phyloP scores from a whole-genome alignment of 306 rosid genomes.

The Acacia acuminata region DNA sequence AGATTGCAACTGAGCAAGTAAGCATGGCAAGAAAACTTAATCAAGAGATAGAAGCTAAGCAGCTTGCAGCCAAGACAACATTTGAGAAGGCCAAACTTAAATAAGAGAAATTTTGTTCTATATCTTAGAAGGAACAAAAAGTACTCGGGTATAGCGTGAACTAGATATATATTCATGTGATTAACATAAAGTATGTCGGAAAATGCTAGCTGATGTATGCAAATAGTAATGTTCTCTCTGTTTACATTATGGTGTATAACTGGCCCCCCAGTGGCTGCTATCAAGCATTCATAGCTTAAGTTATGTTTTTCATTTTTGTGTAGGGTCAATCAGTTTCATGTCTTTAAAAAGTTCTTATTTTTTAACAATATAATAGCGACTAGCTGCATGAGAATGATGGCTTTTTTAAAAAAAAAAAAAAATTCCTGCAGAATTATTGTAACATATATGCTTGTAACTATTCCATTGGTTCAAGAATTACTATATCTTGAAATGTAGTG shows the following conservation, averaged over 20 bases:
- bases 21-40: not conserved
- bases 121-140: not conserved
- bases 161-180: too few species aligned
- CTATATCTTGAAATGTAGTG: too few species aligned
- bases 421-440: too few species aligned
- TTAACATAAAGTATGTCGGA: too few species aligned
- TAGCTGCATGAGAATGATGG: not conserved
- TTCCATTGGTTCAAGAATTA: too few species aligned
- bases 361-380: not conserved
- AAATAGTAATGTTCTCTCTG: too few species aligned
- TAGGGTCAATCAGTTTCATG: not conserved
- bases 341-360: not conserved
- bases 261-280: too few species aligned
- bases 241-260: too few species aligned
- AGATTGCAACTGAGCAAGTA: slow-evolving; percentile 9
- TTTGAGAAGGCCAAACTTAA: slow-evolving; percentile 32
- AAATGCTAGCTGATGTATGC: too few species aligned
- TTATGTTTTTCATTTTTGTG: too few species aligned
- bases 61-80: slow-evolving; percentile 25
- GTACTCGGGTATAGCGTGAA: not conserved
- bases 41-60: slow-evolving; percentile 9
- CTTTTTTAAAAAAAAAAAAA: too few species aligned
- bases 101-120: slow-evolving; percentile 6
- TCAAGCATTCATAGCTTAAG: not conserved
- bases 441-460: too few species aligned